Conservation (phyloP, 257 asterid species). For the Solanum ossicruentum region DNA sequence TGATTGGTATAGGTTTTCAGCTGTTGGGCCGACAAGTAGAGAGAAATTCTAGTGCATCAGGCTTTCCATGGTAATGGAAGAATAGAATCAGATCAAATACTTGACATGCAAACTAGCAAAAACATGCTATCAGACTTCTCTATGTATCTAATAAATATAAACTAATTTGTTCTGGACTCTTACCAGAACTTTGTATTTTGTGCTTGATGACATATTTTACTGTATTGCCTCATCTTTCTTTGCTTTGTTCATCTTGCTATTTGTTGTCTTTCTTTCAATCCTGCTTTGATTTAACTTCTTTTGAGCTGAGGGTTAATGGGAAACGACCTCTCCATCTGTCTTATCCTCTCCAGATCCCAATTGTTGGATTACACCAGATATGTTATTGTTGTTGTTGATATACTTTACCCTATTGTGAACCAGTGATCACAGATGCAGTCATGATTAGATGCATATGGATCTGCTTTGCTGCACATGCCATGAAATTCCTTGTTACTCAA, state of each 20-base stretch:
- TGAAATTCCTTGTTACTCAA: conserved; percentile 34
- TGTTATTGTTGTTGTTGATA: background rate
- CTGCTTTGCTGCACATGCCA: conserved; percentile 38
- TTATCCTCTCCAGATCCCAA: background rate
- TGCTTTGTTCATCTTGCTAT: background rate
- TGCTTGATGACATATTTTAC: background rate
- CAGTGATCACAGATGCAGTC: conserved; percentile 41
- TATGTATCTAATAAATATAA: background rate
- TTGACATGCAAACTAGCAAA: background rate
- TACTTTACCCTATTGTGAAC: background rate
- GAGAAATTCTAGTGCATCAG: background rate
- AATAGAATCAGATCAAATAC: background rate
- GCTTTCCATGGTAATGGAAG: background rate
- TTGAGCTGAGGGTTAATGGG: background rate
- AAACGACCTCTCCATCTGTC: background rate
- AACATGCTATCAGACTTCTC: background rate
- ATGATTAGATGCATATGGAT: conserved; percentile 44
- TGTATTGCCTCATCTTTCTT: background rate
- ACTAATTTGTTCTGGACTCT: background rate
- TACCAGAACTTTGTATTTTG: background rate
- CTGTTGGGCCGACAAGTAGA: background rate
- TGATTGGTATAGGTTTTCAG: background rate
- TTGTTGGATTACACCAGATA: background rate
- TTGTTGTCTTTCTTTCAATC: background rate
- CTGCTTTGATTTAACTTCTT: background rate